Base-by-base conservation (phyloP, 805 yeast genomes). In the Myxozyma sirexii region DNA sequence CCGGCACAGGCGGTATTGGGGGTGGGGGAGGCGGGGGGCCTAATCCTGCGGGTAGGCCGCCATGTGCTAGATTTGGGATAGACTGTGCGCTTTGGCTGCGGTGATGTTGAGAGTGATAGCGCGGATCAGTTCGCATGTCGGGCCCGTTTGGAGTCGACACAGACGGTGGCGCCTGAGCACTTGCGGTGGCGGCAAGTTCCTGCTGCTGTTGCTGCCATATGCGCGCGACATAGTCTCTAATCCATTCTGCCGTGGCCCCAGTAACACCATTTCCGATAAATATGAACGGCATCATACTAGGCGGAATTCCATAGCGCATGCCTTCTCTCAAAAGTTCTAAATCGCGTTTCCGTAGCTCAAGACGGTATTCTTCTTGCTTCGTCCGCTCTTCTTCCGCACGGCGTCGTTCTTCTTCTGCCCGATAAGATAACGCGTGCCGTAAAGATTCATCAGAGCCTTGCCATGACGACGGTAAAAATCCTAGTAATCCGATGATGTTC, bases 321-420 rank as follows among this genome's bases (percentile, higher is more conserved):
- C 91, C 88, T 13, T 77, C 74, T 59, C 81, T 82, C 55, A 89
- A 66, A 24, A 89, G 75, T 54, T 84, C 84, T 26, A 85, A 71
- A 23, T 86, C 81, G 59, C 80, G 79, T 43, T 79, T 78, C 7
- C 85, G 76, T 27, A 79, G 74, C 69, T 89, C 93, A 19, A 84
- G 74, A 52, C 77, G 80, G 68, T 86, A 84, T 64, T 79, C 84
- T 58, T 85, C 90, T 70, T 89, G 96, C 66, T 85, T 85, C 1
- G 96, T 86, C 45, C 80, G 77, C 70, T 89, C 96, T 67, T 86
- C 90, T 68, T 88, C 89, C 1, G 82, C 72, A 8, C 60, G 57
- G n/a, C 67, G 59, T 19, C 64, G 64, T 38, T 64, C 66, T 41
- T 64, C 67, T 43, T 62, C 67, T 3, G 66, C 61, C 6, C 67